phyloP scores from a whole-genome alignment of 2,329 filamentous ascomycete species.

The Fusarium papillatum region DNA sequence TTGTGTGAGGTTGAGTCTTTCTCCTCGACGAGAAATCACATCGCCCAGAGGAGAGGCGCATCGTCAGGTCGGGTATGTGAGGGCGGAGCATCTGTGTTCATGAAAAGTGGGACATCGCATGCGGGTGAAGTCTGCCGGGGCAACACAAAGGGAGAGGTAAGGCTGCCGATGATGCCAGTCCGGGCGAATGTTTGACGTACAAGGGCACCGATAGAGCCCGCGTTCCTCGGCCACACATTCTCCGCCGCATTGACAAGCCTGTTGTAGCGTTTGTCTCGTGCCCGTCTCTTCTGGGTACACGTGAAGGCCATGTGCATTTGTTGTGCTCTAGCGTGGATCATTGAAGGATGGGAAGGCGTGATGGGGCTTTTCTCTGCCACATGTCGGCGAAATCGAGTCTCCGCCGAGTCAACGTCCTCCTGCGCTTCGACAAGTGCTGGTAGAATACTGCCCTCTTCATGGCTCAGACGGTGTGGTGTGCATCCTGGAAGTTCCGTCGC shows the following conservation, averaged over 20 bases:
- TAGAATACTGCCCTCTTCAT: background rate
- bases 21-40: background rate
- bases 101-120: background rate
- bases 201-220: background rate
- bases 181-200: background rate
- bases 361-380: background rate
- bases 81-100: background rate
- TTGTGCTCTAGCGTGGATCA: background rate
- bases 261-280: background rate
- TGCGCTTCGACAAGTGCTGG: background rate
- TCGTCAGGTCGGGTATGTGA: background rate
- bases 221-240: background rate
- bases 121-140: background rate
- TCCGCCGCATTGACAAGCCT: background rate
- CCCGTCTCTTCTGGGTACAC: background rate
- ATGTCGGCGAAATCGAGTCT: background rate
- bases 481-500: background rate
- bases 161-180: background rate
- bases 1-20: background rate
- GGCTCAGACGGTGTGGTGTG: background rate
- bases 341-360: background rate
- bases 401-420: background rate
- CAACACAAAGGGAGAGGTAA: background rate
- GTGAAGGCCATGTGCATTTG: background rate
- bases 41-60: background rate